These are phyloP conservation scores for Coemansia asiatica DNA, from an alignment of 192 early-diverging fungal genomes.

Conservation along the genomic window DNA sequence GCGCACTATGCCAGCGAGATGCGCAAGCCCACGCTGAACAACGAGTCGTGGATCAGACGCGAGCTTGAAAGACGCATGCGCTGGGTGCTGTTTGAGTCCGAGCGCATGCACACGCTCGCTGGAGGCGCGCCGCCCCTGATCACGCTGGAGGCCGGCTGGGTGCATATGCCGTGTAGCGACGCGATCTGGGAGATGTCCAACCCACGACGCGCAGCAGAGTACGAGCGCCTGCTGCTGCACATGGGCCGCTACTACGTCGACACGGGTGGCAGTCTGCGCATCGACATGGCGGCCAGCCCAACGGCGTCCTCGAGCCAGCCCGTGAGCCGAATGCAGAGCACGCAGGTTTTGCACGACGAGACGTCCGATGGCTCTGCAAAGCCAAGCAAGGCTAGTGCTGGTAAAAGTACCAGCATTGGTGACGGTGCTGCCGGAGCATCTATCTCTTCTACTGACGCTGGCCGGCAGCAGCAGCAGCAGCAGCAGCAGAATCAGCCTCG, in stretches of 20 bases:
- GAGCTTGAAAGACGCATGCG: constrained; percentile 54
- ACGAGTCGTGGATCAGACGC: constrained; percentile 45
- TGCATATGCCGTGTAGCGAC: constrained; percentile 57
- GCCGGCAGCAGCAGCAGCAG: neutral
- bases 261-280: constrained; percentile 50
- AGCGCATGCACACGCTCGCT: constrained; percentile 48
- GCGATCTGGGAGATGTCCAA: constrained; percentile 38
- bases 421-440: neutral
- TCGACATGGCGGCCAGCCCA: constrained; percentile 34
- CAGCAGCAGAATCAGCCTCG: neutral
- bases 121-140: constrained; percentile 52
- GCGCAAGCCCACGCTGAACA: constrained; percentile 47
- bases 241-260: constrained; percentile 56
- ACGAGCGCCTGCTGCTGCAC: constrained; percentile 54
- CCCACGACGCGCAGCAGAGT: constrained; percentile 50
- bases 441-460: neutral
- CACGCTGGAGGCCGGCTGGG: constrained; percentile 54
- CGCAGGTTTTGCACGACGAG: constrained; percentile 8
- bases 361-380: neutral
- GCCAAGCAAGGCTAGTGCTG: neutral
- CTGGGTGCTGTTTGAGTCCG: constrained; percentile 54
- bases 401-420: too few relatives aligned
- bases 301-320: constrained; percentile 9
- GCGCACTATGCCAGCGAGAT: constrained; percentile 46
- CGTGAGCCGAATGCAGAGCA: neutral